These are phyloP conservation scores for Halocafeteria seosinensis DNA, from an alignment of 108 stramenopile genomes.

Conservation along the genomic window DNA sequence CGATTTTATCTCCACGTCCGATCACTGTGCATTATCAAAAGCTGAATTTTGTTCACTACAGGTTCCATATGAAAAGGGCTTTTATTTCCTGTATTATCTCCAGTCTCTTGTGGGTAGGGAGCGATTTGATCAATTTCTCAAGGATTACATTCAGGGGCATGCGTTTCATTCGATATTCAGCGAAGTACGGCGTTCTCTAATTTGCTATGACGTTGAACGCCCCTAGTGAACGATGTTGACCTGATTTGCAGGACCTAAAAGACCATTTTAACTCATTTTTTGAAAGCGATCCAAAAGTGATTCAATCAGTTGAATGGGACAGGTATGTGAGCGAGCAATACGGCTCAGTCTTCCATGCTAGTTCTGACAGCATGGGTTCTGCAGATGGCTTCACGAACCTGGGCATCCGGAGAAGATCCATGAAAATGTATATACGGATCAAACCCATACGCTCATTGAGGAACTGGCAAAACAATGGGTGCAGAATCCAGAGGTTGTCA, in stretches of 20 bases:
- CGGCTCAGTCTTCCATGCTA: too few species aligned
- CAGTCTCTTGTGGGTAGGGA: constrained; percentile 61
- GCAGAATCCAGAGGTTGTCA: background rate
- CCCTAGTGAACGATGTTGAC: constrained; percentile 49
- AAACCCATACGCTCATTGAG: too few species aligned
- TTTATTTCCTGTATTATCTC: constrained; percentile 54
- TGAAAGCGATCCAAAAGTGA: too few species aligned
- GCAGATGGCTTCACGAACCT: too few species aligned
- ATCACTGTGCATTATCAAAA: constrained; percentile 72
- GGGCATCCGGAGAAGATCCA: too few species aligned
- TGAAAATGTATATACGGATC: too few species aligned
- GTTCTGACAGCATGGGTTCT: too few species aligned
- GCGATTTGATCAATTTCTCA: constrained; percentile 50
- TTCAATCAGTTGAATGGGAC: too few species aligned
- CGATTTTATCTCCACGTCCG: too few species aligned
- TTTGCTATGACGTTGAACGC: background rate
- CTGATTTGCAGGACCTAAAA: constrained; percentile 45
- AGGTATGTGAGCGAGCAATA: too few species aligned
- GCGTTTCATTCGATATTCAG: constrained; percentile 10
- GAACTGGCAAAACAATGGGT: background rate
- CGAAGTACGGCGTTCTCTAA: constrained; percentile 63
- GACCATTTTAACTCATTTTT: constrained; percentile 1
- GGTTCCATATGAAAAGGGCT: constrained; percentile 54
- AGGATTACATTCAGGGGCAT: constrained; percentile 4
- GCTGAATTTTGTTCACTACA: too few species aligned